Percentiles rank a stretch among this genome's conserved stretches.
These are phyloP conservation scores for Diplogelasinospora grovesii DNA, from an alignment of 495 filamentous ascomycete species.

Conservation along the genomic window DNA sequence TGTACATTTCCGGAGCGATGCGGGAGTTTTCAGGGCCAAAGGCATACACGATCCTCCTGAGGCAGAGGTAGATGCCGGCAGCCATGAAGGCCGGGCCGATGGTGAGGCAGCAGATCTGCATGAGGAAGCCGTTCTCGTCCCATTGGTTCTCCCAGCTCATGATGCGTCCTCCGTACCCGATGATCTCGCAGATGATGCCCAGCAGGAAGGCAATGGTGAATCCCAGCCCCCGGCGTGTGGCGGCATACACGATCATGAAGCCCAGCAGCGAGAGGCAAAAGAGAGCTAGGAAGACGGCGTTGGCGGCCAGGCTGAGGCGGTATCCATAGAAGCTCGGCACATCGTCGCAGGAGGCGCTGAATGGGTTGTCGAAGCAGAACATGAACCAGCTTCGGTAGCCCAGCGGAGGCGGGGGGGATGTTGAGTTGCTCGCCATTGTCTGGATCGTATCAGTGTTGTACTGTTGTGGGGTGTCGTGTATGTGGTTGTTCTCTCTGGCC, in stretches of 20 bases:
- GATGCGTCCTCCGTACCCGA: conserved; percentile 40
- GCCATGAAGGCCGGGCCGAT: conserved; percentile 59
- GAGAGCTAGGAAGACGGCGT: conserved; percentile 37
- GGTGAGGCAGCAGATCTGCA: conserved; percentile 57
- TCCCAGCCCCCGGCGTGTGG: conserved; percentile 25
- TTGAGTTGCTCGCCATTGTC: too few relatives aligned
- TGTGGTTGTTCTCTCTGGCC: too few relatives aligned
- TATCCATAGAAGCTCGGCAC: conserved; percentile 37
- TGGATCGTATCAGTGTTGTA: too few relatives aligned
- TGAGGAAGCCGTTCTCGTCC: conserved; percentile 36
- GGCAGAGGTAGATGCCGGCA: conserved; percentile 59
- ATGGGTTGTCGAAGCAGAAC: conserved; percentile 11
- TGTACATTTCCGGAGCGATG: conserved; percentile 49
- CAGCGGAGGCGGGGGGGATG: background rate
- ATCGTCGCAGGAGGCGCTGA: conserved; percentile 8
- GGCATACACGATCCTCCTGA: conserved; percentile 49
- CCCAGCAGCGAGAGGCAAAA: conserved; percentile 33
- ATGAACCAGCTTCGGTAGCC: conserved; percentile 6
- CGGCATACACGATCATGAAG: conserved; percentile 36
- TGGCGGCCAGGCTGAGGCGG: conserved; percentile 32
- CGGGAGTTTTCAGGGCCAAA: conserved; percentile 57
- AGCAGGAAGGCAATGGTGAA: conserved; percentile 37
- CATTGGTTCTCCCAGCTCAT: conserved; percentile 37
- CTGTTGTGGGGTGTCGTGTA: too few relatives aligned
- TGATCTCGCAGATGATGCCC: conserved; percentile 36